phyloP scores from a whole-genome alignment of 2,329 filamentous ascomycete genomes.

The Geosmithia morbida region DNA sequence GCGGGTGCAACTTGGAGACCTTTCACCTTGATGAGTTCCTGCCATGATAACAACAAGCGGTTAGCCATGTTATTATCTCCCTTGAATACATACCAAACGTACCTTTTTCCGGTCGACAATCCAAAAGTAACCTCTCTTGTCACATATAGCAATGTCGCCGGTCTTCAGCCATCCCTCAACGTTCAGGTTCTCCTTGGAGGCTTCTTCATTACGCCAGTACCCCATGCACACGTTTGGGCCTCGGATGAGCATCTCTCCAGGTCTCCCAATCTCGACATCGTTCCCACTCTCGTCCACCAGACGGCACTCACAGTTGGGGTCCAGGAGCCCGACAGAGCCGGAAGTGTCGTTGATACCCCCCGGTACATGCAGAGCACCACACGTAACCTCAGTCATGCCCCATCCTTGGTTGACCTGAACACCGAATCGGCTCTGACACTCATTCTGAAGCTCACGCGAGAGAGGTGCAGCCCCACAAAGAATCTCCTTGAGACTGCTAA shows the following conservation, averaged over 20 bases:
- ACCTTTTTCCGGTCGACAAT: constrained; percentile 33
- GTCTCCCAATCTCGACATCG: constrained; percentile 29
- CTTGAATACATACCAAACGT: constrained; percentile 1
- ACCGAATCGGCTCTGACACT: constrained; percentile 26
- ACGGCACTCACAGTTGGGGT: constrained; percentile 37
- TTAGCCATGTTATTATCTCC: neutral
- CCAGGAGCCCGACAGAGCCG: constrained; percentile 35
- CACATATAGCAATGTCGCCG: constrained; percentile 37
- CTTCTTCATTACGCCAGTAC: constrained; percentile 42
- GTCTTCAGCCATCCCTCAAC: constrained; percentile 43
- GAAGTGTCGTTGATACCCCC: constrained; percentile 18
- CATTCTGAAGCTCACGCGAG: constrained; percentile 23
- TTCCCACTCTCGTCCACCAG: constrained; percentile 37
- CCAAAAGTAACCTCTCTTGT: constrained; percentile 31
- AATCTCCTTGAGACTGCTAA: constrained; percentile 31
- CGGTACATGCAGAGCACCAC: constrained; percentile 25
- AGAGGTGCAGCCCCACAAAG: constrained; percentile 39
- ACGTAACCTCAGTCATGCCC: constrained; percentile 45
- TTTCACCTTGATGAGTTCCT: constrained; percentile 46
- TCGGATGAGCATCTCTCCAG: constrained; percentile 37
- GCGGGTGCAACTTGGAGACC: constrained; percentile 45
- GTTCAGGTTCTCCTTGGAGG: constrained; percentile 34
- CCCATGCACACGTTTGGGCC: constrained; percentile 43
- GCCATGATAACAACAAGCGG: neutral
- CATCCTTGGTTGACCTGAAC: constrained; percentile 35